Percentiles rank a stretch among this genome's conserved stretches.
These are phyloP conservation scores for Eimeria nieschulzi DNA, from an alignment of 169 alveolate species.

Conservation along the genomic window DNA sequence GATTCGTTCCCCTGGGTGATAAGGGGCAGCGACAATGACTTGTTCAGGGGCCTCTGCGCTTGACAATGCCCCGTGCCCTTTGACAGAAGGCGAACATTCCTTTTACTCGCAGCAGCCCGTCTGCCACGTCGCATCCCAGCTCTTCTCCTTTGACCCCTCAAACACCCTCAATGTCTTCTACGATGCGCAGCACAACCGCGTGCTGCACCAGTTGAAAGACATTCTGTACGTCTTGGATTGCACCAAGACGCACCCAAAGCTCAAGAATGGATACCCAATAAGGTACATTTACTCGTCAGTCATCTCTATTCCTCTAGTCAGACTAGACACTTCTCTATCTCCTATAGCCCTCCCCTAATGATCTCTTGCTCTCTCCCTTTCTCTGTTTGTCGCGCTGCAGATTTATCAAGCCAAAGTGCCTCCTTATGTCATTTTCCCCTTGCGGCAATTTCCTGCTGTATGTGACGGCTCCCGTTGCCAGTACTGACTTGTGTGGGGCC, in stretches of 20 bases:
- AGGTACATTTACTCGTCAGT: background rate
- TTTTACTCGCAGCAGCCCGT: conserved; percentile 12
- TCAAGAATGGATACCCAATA: background rate
- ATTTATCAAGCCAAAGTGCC: background rate
- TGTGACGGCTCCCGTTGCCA: background rate
- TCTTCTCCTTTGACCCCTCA: background rate
- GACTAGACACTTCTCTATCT: background rate
- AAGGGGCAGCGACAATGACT: no score
- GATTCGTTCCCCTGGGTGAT: no score
- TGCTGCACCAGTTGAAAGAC: conserved; percentile 24
- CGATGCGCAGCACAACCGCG: background rate
- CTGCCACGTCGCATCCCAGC: background rate
- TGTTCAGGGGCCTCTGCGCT: no score
- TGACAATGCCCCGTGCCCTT: background rate
- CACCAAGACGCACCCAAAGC: background rate
- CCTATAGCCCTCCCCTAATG: background rate
- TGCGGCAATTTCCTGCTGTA: conserved; percentile 17
- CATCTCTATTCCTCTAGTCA: background rate
- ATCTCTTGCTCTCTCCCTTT: background rate
- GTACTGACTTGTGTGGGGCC: background rate
- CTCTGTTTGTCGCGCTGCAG: background rate
- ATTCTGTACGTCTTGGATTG: background rate
- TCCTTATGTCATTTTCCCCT: conserved; percentile 22
- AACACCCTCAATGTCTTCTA: background rate
- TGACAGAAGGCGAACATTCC: conserved; percentile 17